These are phyloP conservation scores for Apiotrichum veenhuisii DNA, from an alignment of 1,284 basidiomycete genomes.

Conservation along the genomic window DNA sequence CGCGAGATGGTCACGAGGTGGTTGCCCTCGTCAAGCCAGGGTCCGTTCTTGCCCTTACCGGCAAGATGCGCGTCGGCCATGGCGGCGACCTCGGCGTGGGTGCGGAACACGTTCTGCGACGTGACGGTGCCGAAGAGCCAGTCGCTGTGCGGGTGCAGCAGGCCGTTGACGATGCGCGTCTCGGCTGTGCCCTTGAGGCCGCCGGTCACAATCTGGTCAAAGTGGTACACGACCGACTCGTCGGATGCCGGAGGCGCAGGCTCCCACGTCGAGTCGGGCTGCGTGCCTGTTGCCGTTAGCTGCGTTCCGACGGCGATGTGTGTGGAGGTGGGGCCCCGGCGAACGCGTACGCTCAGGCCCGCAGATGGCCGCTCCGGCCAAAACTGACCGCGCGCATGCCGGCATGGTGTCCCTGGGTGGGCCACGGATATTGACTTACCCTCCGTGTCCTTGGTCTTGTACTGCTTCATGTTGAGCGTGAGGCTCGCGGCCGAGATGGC, in stretches of 20 bases:
- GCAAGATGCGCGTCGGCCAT: constrained; percentile 8
- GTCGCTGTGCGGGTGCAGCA: constrained; percentile 6
- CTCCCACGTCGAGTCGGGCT: background rate
- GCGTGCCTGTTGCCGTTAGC: too few relatives aligned
- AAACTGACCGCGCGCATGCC: too few relatives aligned
- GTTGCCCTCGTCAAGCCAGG: constrained; percentile 7
- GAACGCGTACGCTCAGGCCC: too few relatives aligned
- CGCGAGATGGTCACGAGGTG: constrained; percentile 1
- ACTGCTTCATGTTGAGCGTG: constrained; percentile 7
- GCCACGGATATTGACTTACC: background rate
- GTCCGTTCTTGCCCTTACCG: constrained; percentile 3
- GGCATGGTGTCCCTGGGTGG: too few relatives aligned
- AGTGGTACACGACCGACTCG: constrained; percentile 1
- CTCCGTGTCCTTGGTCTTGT: background rate
- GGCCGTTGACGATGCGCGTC: constrained; percentile 6
- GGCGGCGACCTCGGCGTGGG: background rate
- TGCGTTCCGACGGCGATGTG: too few relatives aligned
- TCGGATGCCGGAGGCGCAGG: background rate
- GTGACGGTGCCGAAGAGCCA: constrained; percentile 8
- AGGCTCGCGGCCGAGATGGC: constrained; percentile 3
- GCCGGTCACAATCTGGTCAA: constrained; percentile 7
- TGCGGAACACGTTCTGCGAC: constrained; percentile 3
- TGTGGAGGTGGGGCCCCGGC: background rate
- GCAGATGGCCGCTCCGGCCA: too few relatives aligned
- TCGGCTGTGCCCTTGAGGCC: constrained; percentile 11